Evolutionary conservation across 495 filamentous ascomycete genomes (phyloP).

Genomic region (Xylaria sp.): DNA sequence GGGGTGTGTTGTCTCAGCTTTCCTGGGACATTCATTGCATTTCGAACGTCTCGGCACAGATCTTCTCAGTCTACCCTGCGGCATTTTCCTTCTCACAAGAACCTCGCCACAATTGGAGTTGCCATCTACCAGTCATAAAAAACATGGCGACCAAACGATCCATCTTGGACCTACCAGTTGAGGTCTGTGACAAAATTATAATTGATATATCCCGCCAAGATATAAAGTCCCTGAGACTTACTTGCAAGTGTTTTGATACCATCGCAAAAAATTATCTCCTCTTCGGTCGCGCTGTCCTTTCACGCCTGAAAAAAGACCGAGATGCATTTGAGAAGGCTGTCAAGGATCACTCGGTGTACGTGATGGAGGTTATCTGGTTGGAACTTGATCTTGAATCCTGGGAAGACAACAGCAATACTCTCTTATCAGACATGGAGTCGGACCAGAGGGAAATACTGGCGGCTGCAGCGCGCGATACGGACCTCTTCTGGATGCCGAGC

Average conservation of each 20-base stretch:
- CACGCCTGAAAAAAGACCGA: not conserved
- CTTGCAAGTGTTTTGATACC: not conserved
- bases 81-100: not conserved
- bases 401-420: not conserved
- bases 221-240: not conserved
- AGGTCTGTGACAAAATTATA: not conserved
- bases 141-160: not conserved
- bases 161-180: not conserved
- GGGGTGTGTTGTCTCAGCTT: not conserved
- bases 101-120: not conserved
- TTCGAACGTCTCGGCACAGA: not conserved
- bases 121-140: not conserved
- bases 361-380: not conserved
- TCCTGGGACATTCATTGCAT: not conserved
- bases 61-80: not conserved
- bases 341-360: not conserved
- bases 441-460: not conserved
- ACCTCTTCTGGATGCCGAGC: not conserved
- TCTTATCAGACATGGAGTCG: not conserved
- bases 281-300: not conserved
- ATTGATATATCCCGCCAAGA: not conserved
- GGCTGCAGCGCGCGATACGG: not conserved
- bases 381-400: not conserved
- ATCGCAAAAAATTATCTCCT: not conserved
- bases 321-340: not conserved